A percentile compares a stretch with the other conserved stretches of the same genome.
phyloP scores from a whole-genome alignment of 2,329 filamentous ascomycete genomes.

The Thielaviopsis populi region DNA sequence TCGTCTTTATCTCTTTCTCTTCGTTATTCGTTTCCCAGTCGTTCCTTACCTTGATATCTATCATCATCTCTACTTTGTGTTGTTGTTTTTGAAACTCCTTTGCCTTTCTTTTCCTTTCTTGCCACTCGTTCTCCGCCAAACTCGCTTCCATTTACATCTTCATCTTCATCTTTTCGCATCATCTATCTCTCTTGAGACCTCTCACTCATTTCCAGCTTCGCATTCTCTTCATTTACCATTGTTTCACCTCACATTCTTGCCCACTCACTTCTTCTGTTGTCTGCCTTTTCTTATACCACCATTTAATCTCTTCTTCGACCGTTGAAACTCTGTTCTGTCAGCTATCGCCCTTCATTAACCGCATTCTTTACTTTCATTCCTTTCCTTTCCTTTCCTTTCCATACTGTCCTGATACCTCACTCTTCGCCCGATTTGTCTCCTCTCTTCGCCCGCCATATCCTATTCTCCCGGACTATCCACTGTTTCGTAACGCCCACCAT shows the following conservation, averaged over 20 bases:
- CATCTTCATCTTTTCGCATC: not conserved
- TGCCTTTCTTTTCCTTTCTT: not conserved
- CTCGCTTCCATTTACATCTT: not conserved
- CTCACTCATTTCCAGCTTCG: not conserved
- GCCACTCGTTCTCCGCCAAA: not conserved
- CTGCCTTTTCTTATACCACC: not conserved
- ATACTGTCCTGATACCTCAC: no score
- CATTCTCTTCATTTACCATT: not conserved
- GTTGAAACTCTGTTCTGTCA: not conserved
- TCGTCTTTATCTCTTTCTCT: not conserved
- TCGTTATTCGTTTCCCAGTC: constrained; percentile 4
- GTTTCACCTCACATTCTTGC: not conserved
- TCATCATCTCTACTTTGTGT: not conserved
- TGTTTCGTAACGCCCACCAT: not conserved
- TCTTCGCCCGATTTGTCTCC: no score
- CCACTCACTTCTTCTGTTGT: not conserved
- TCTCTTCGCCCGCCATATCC: no score
- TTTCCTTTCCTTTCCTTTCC: not conserved
- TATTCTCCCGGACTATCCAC: no score
- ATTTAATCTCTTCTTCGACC: not conserved
- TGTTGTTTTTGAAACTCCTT: not conserved
- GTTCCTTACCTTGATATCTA: constrained; percentile 4
- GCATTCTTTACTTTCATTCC: not conserved
- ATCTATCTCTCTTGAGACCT: not conserved
- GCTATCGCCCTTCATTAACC: not conserved